Evolutionary conservation across 352 stramenopile species (phyloP), one percentile per base, ranked within the genome.

Genomic region (Phytophthora cajani): DNA sequence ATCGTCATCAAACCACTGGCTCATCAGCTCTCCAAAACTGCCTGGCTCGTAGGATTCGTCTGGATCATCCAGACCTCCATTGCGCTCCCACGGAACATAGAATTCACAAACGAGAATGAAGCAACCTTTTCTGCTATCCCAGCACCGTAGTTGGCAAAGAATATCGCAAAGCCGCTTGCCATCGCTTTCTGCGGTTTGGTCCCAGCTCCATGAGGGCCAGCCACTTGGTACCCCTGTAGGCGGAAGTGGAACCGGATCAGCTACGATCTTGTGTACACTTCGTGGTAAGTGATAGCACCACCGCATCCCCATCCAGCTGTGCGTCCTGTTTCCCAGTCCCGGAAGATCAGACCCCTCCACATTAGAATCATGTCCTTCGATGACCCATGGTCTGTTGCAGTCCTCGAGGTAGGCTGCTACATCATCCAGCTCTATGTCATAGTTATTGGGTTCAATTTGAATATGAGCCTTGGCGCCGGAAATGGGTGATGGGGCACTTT

Each of bases 271-370:
- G 33, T 62, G 59, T 33, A 95, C 67, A 50, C 65, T 78, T 60
- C 88, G 79, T 38, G 88, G 87, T 21, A 94, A 66, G 36, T 91
- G 82, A 53, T 95, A 95, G 33, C 80, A 87, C 88, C 88, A 95
- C 23, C 81, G 86, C 81, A 95, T 88, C 32, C 71, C 76, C 85
- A 95, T 89, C 82, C 85, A 95, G 21, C 85, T 84, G 23, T 77
- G 76, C 0, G 85, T 94, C 58, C 79, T 79, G 27, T 85, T 87
- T 32, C 79, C 73, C 49, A 88, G 47, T 11, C 63, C 72, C 4
- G 72, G 61, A 17, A 75, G 54, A 1, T 56, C 65, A 38, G 74
- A 52, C 5, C 21, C 46, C n/a, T 82, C 71, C 49, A 63, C 49
- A 32, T 25, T 62, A 6, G 53, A 21, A 16, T 74, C 67, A 1